These are phyloP conservation scores for Fusarium denticulatum DNA, from an alignment of 2,329 filamentous ascomycete genomes.

Conservation along the genomic window DNA sequence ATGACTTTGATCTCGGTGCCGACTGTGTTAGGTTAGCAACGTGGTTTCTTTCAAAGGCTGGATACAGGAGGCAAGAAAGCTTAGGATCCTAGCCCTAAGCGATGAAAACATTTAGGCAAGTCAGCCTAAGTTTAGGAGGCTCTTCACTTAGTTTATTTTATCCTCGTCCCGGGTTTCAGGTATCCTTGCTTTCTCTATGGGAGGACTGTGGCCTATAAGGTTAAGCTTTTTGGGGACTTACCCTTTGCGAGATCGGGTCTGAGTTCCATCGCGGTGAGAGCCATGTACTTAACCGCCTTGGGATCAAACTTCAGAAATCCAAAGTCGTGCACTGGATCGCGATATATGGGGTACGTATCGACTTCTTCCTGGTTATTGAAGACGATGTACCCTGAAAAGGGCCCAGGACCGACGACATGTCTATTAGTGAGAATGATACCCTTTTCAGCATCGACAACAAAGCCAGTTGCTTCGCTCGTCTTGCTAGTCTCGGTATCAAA, in stretches of 20 bases:
- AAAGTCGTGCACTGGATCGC: conserved; percentile 98
- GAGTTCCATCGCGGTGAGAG: conserved; percentile 59
- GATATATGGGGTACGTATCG: conserved; percentile 94
- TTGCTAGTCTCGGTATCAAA: conserved; percentile 95
- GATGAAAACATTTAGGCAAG: background rate
- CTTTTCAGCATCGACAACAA: conserved; percentile 20
- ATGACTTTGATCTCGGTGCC: conserved; percentile 32
- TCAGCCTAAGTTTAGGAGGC: background rate
- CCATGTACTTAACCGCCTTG: conserved; percentile 96
- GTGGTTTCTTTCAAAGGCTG: too few species aligned
- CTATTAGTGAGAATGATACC: conserved; percentile 75
- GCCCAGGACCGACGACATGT: conserved; percentile 93
- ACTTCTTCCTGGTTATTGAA: conserved; percentile 99
- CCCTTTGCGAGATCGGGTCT: conserved; percentile 24
- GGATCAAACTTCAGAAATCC: conserved; percentile 96
- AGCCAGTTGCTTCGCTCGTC: conserved; percentile 93
- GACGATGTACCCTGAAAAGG: conserved; percentile 97
- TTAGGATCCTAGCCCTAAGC: background rate
- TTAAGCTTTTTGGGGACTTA: too few species aligned
- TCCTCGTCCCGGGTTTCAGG: too few species aligned
- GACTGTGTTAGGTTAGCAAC: background rate
- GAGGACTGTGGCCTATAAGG: too few species aligned
- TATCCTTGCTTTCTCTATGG: too few species aligned
- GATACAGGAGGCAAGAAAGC: background rate
- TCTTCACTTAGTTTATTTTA: background rate